Percentiles rank a stretch among this genome's conserved stretches.
phyloP scores from a whole-genome alignment of 2,329 filamentous ascomycete genomes.

The Cladosporium sp. region DNA sequence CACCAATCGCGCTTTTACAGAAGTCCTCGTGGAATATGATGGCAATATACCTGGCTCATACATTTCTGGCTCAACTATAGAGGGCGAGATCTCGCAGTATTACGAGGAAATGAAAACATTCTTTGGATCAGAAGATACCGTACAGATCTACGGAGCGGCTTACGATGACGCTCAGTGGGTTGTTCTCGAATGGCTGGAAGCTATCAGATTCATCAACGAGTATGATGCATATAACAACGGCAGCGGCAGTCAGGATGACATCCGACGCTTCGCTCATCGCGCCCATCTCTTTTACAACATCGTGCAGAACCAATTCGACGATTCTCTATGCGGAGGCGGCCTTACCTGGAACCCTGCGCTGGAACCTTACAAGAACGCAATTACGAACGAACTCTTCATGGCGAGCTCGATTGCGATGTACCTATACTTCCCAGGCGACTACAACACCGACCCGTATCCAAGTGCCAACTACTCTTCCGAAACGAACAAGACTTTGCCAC shows the following conservation, averaged over 20 bases:
- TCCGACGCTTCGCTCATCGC: constrained; percentile 73
- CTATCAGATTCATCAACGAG: constrained; percentile 29
- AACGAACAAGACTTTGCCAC: constrained; percentile 44
- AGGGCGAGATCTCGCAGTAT: constrained; percentile 25
- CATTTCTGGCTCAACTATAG: constrained; percentile 14
- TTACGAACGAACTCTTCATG: constrained; percentile 90
- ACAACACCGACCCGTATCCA: constrained; percentile 49
- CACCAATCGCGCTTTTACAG: constrained; percentile 20
- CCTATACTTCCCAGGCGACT: constrained; percentile 78
- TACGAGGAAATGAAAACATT: constrained; percentile 26
- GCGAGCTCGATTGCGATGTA: constrained; percentile 87
- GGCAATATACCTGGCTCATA: constrained; percentile 14
- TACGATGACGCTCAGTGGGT: constrained; percentile 35
- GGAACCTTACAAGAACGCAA: constrained; percentile 88
- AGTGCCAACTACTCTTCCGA: constrained; percentile 31
- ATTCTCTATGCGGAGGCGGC: constrained; percentile 73
- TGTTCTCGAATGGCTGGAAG: constrained; percentile 32
- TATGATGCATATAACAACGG: constrained; percentile 19
- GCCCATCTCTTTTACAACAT: constrained; percentile 85
- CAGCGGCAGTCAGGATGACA: constrained; percentile 61
- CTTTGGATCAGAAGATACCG: constrained; percentile 25
- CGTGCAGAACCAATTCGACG: constrained; percentile 76
- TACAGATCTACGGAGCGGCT: constrained; percentile 29
- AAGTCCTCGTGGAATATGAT: constrained; percentile 16
- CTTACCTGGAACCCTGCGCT: constrained; percentile 87